Evolutionary conservation across 202 grass and related monocot species (phyloP), one percentile per base, ranked within the genome.

Genomic region (Elaeis oleifera): DNA sequence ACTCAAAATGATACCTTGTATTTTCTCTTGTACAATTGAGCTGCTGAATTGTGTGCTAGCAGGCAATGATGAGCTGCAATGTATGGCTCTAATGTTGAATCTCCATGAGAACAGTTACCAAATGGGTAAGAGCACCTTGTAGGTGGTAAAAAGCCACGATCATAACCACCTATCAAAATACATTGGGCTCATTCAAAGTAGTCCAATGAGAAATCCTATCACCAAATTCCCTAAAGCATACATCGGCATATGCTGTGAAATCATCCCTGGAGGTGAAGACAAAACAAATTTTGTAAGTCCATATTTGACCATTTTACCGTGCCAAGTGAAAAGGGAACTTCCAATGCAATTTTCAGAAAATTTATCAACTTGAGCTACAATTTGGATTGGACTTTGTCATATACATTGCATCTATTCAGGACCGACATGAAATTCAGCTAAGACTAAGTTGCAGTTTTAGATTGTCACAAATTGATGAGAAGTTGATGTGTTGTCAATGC

Each of bases 141-240:
- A 4, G 76, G 76, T 59, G 76, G 68, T 24, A 53, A 74, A 17
- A 1, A 2, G 2, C 83, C 83, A 18, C 0, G 7, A 4, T 52
- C 5, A 49, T 78, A 81, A 29, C 18, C 17, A 0, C 18, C 26
- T 32, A 66, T 66, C 22, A 15, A 29, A 25, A 68, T 6, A 90
- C 61, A 25, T 89, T 95, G 3, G 85, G 85, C 56, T 90, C 74
- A 14, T 71, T 82, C 0, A 87, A 50, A 0, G 90, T 95, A 18
- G 77, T 73, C 90, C 86, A 95, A 25, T 74, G 60, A 39, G 74
- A 70, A 66, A 95, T 83, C 60, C 80, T 76, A 20, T 95, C 79
- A 0, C 86, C 86, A n/a, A 90, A 95, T 16, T 59, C 82, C 18
- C 32, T 18, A 25, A 90, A 95, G 76, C 90, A 95, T 1, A 78